Evolutionary conservation across 129 eudicot genomes (phyloP), one percentile per base, ranked within the genome.

Genomic region (Flaveria linearis): DNA sequence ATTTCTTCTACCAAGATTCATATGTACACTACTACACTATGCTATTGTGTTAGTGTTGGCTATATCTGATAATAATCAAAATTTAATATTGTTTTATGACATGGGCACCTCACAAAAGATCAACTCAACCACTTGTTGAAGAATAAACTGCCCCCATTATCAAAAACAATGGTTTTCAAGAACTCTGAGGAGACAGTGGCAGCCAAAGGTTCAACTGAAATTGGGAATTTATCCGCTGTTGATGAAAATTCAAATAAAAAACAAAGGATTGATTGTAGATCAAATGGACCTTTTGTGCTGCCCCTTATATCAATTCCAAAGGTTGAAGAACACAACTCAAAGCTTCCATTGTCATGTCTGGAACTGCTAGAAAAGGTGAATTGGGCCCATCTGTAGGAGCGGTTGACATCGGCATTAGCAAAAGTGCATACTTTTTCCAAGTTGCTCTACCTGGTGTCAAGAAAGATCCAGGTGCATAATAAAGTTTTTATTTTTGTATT

Each of bases 391-490:
- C 97, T 50, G 84, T 91, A 33, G 95, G 97, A 74, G 82, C 88
- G 7, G 82, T 88, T 30, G 97, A 91, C 69, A 90, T 93, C 51
- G 98, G 98, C 70, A 77, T 84, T 20, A 75, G 89, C 81, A 78
- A 82, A 84, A 82, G 73, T 20, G 92, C 98, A 6, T 93, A 90
- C 81, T 88, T 85, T 78, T 90, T 93, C 75, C 94, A 85, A 82
- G 87, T 90, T 74, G 89, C 98, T 84, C 86, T 93, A 20, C 97
- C 98, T 49, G 98, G 98, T 82, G 98, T 93, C 86, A 88, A 86
- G 83, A 87, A 87, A 76, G 97, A 93, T 78, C 88, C 90, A 30
- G 90, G 98, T 93, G 56, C 12, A 76, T 63, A 10, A 12, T 6
- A 61, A 36, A 8, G 16, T 2, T 16, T 5, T 25, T 22, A 0